Evolutionary conservation across 148 eudicot genomes (phyloP).

Genomic region (Euryodendron excelsum): DNA sequence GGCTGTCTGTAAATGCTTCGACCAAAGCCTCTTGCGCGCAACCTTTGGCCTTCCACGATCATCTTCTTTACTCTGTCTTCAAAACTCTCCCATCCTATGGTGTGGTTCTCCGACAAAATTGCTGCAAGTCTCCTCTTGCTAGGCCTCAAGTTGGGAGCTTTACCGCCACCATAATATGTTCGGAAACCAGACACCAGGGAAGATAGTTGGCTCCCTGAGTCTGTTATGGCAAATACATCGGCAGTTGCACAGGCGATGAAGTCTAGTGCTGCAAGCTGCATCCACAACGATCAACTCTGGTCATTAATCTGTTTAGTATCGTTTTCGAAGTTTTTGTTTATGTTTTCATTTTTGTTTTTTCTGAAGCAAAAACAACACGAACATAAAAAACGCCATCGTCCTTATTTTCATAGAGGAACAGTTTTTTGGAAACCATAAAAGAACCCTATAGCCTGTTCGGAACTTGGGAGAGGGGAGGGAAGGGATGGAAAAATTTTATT

Average conservation of each 20-base stretch:
- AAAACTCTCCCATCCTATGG: conserved; percentile 62
- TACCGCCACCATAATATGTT: conserved; percentile 73
- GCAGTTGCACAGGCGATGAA: conserved; percentile 89
- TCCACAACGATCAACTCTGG: conserved; percentile 11
- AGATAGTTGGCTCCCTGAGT: conserved; percentile 90
- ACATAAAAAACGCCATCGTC: too few species aligned
- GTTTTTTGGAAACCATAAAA: too few species aligned
- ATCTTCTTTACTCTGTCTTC: conserved; percentile 61
- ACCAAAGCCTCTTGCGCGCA: conserved; percentile 46
- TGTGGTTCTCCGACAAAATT: conserved; percentile 50
- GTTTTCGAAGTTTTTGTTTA: too few species aligned
- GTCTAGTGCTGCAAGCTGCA: conserved; percentile 86
- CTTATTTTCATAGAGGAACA: too few species aligned
- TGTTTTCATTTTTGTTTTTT: too few species aligned
- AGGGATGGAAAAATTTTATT: too few species aligned
- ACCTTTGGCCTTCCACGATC: conserved; percentile 65
- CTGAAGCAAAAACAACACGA: too few species aligned
- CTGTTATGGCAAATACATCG: conserved; percentile 91
- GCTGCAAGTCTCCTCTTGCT: conserved; percentile 81
- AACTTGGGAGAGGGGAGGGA: too few species aligned
- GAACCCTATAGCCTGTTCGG: too few species aligned
- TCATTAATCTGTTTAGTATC: neutral
- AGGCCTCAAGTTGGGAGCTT: conserved; percentile 78
- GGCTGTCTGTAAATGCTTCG: conserved; percentile 86
- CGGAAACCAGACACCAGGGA: conserved; percentile 84